Evolutionary conservation across 2,329 filamentous ascomycete genomes (phyloP).

Genomic region (Neopestalotiopsis sp.): DNA sequence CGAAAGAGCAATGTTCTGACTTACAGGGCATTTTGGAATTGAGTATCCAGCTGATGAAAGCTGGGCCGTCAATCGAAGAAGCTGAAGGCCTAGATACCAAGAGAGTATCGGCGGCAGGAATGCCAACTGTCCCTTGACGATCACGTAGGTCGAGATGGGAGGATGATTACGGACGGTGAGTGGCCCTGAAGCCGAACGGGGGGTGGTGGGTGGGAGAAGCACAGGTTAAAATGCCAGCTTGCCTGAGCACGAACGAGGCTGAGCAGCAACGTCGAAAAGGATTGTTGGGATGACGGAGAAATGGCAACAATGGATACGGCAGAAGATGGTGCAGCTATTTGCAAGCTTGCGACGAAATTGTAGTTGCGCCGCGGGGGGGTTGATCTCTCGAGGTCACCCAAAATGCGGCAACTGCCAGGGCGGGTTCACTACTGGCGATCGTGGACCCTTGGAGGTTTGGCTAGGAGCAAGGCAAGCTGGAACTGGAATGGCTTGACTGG

Average conservation of each 20-base stretch:
- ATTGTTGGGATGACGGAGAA: neutral
- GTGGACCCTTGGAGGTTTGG: constrained; percentile 8
- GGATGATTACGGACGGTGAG: neutral
- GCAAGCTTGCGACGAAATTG: neutral
- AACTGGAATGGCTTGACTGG: neutral
- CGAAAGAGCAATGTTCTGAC: neutral
- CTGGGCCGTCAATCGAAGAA: neutral
- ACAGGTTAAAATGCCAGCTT: neutral
- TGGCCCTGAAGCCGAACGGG: neutral
- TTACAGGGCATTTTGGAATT: constrained; percentile 5
- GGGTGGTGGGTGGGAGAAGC: neutral
- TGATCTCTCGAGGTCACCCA: neutral
- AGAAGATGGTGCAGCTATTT: neutral
- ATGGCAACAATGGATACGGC: neutral
- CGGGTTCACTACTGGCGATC: constrained; percentile 9
- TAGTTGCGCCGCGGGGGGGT: neutral
- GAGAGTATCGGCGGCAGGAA: neutral
- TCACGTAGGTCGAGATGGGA: neutral
- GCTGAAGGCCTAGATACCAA: neutral
- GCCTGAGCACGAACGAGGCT: neutral
- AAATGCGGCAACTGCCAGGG: neutral
- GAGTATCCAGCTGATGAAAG: neutral
- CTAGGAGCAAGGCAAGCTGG: neutral
- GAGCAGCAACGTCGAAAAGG: neutral
- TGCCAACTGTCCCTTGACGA: neutral